Base-by-base conservation (phyloP, 2,329 filamentous ascomycete species). In the Elsinoe arachidis region DNA sequence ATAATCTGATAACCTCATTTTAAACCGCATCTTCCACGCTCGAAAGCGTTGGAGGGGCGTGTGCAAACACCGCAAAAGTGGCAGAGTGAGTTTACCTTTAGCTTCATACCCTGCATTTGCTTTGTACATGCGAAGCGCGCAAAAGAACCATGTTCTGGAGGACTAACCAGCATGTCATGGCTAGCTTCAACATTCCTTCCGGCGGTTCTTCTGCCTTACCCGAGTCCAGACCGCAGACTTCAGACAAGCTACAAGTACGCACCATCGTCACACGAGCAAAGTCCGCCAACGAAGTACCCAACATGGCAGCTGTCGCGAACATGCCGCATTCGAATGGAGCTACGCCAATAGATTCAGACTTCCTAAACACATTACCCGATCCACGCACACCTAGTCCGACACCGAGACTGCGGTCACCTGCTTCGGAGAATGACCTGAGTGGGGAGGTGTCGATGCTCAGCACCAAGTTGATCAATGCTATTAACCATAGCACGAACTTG, bases 381-480 rank as follows among this genome's bases (percentile, higher is more conserved):
- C 60, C 60, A 19, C 55, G 60, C 30, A 61, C 60, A 11, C 60
- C 60, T 11, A 61, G 60, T 49, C 60, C 60, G 23, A 52, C 52
- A 19, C 58, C 58, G 15, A 46, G 58, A 23, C 38, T 51, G 2
- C 55, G 41, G 26, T 56, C 60, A 4, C 10, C 56, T 11, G 58
- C 58, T 30, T 57, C 52, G 30, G 51, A 58, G 21, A 56, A 38
- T 21, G 83, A 86, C 64, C 68, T 86, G 43, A 85, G 80, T 68
- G 78, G 78, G 63, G 93, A 97, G 72, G 89, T 99, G 26, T 88
- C 92, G 6, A 84, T 88, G 5, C 78, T 99, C 33, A 97, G 90
- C 73, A 92, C 90, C 51, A 99, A 99, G 72, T 83, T 99, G 61
- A 92, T 99, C 65, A 92, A 93, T 68, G 92, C 93, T 44, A 96